Conservation (phyloP, 108 stramenopile species). For the Pinguiococcus pyrenoidosus region DNA sequence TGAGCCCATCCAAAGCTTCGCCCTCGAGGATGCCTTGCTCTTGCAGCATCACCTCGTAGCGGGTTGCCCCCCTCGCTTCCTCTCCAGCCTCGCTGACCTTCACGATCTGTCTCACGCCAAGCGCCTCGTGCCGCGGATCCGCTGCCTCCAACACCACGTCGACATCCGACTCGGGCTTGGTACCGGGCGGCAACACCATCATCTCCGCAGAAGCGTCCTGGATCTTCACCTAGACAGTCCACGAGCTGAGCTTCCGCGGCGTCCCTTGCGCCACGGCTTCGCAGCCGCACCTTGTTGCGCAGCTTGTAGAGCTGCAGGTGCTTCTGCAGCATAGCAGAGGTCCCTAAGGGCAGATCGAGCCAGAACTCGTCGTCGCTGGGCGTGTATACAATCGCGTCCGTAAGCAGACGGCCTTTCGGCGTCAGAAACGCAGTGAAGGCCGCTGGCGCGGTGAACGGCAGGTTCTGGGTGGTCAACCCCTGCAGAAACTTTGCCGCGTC, state of each 20-base stretch:
- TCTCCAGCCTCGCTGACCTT: slow-evolving; percentile 23
- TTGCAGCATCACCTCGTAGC: slow-evolving; percentile 51
- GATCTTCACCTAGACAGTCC: too few species aligned
- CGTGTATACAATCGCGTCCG: slow-evolving; percentile 1
- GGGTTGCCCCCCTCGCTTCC: too few species aligned
- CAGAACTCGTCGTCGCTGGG: background rate
- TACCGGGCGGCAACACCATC: background rate
- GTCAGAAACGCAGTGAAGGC: slow-evolving; percentile 9
- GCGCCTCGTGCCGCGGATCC: slow-evolving; percentile 17
- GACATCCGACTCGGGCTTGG: background rate
- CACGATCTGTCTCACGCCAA: slow-evolving; percentile 49
- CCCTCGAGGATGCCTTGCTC: slow-evolving; percentile 74
- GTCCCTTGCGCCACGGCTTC: background rate
- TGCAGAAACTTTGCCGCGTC: slow-evolving; percentile 18
- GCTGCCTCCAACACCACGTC: slow-evolving; percentile 3
- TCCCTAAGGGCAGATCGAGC: background rate
- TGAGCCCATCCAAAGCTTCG: slow-evolving; percentile 46
- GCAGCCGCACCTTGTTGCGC: background rate
- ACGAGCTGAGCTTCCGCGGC: background rate
- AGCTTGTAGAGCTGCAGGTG: slow-evolving; percentile 15
- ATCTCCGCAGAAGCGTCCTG: too few species aligned
- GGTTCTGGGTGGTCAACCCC: slow-evolving; percentile 12
- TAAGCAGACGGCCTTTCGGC: slow-evolving; percentile 19
- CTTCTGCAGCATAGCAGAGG: background rate
- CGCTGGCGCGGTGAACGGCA: background rate